Conservation (phyloP, 345 rosid genomes). For the Alliaria petiolata region DNA sequence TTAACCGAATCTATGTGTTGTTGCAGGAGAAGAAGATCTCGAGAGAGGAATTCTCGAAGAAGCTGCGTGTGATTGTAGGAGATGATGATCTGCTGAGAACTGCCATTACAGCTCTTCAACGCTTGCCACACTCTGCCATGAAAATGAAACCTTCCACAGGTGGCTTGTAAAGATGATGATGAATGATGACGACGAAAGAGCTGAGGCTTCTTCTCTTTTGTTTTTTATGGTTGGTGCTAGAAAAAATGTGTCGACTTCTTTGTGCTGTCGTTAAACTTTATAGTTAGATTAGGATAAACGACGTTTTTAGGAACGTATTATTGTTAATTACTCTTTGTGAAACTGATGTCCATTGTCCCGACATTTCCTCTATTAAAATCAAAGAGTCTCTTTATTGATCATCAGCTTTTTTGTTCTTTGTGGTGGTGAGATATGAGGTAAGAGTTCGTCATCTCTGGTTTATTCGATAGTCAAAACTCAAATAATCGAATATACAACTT, state of each 20-base stretch:
- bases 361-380: not conserved
- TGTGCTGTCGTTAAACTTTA: conserved; percentile 2
- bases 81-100: conserved; percentile 56
- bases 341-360: not conserved
- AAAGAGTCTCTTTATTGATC: not conserved
- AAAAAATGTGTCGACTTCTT: conserved; percentile 28
- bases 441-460: not conserved
- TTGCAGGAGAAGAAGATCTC: conserved; percentile 57
- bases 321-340: not conserved
- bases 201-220: not conserved
- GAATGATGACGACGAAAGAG: not conserved
- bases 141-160: not conserved
- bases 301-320: not conserved
- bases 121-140: conserved; percentile 28
- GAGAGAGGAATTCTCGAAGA: conserved; percentile 51
- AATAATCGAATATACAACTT: not conserved
- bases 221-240: not conserved
- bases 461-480: not conserved
- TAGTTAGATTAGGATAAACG: not conserved
- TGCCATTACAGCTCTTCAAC: conserved; percentile 59
- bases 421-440: not conserved
- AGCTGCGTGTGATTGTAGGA: conserved; percentile 61
- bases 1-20: not conserved
- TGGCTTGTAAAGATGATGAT: not conserved
- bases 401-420: not conserved